Conservation (phyloP, 2,329 filamentous ascomycete species). For the Ophiostoma ips region DNA sequence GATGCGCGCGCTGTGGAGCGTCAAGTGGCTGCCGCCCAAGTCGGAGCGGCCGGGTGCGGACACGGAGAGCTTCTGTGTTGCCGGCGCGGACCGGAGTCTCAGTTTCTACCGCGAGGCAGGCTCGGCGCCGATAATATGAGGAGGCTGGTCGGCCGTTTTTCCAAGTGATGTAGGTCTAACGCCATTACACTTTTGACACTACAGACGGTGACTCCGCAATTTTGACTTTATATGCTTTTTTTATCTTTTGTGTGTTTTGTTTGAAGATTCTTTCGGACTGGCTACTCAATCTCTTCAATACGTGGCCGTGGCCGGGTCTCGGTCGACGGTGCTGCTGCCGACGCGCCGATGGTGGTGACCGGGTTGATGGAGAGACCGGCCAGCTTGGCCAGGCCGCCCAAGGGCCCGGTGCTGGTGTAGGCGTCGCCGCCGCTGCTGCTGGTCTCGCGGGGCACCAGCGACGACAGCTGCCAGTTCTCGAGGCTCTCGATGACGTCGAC, state of each 20-base stretch:
- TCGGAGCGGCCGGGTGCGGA: constrained; percentile 29
- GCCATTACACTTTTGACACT: too few relatives aligned
- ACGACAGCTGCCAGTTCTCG: constrained; percentile 41
- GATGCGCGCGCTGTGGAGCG: constrained; percentile 65
- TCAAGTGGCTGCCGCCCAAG: constrained; percentile 65
- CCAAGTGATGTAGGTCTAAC: too few relatives aligned
- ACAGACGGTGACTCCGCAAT: too few relatives aligned
- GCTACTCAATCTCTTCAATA: constrained; percentile 14
- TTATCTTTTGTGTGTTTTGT: not conserved
- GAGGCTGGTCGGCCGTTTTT: not conserved
- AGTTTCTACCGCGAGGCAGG: constrained; percentile 70
- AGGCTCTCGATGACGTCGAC: constrained; percentile 52
- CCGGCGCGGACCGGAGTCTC: constrained; percentile 61
- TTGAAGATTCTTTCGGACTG: not conserved
- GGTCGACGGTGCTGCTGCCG: not conserved
- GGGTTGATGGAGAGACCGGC: constrained; percentile 25
- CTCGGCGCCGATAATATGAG: constrained; percentile 13
- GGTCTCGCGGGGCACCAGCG: constrained; percentile 13
- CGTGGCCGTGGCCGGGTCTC: constrained; percentile 4
- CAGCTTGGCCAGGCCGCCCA: constrained; percentile 19
- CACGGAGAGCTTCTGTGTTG: constrained; percentile 59
- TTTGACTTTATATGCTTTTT: too few relatives aligned
- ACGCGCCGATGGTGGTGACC: not conserved
- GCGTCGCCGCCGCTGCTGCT: not conserved
- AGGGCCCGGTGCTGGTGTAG: not conserved